These are phyloP conservation scores for Seiridium cupressi DNA, from an alignment of 2,329 filamentous ascomycete genomes.

Conservation along the genomic window DNA sequence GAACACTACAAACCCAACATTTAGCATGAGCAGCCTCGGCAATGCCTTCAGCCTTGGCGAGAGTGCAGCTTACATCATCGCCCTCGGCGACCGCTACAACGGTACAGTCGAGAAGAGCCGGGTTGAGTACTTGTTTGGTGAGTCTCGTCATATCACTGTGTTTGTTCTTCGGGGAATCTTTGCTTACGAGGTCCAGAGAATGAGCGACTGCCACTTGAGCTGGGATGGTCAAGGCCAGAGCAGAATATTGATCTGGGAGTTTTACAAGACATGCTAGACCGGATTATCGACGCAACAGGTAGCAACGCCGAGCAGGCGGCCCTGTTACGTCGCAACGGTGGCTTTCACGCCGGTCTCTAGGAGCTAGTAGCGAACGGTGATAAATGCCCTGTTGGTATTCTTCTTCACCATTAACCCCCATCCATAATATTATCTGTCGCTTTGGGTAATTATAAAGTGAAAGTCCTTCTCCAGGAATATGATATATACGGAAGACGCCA, in stretches of 20 bases:
- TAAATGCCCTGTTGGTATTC: too few relatives aligned
- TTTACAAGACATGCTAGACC: not conserved
- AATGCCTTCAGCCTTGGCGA: not conserved
- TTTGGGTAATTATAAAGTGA: too few relatives aligned
- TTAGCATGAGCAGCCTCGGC: not conserved
- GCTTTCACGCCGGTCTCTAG: not conserved
- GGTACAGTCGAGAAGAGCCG: not conserved
- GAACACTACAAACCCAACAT: conserved; percentile 18
- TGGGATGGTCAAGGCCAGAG: not conserved
- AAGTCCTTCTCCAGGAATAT: too few relatives aligned
- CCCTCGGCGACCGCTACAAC: not conserved
- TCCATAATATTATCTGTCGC: too few relatives aligned
- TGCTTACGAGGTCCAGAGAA: not conserved
- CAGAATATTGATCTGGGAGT: not conserved
- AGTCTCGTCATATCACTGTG: not conserved
- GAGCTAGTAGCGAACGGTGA: not conserved
- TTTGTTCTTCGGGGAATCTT: not conserved
- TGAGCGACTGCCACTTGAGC: not conserved
- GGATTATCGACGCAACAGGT: not conserved
- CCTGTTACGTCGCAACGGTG: not conserved
- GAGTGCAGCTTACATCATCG: not conserved
- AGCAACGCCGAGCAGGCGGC: not conserved
- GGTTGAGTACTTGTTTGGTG: conserved; percentile 4
- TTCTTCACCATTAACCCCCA: too few relatives aligned
- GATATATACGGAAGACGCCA: too few relatives aligned